These are phyloP conservation scores for Alternaria sp. DNA, from an alignment of 2,329 filamentous ascomycete genomes.

Conservation along the genomic window DNA sequence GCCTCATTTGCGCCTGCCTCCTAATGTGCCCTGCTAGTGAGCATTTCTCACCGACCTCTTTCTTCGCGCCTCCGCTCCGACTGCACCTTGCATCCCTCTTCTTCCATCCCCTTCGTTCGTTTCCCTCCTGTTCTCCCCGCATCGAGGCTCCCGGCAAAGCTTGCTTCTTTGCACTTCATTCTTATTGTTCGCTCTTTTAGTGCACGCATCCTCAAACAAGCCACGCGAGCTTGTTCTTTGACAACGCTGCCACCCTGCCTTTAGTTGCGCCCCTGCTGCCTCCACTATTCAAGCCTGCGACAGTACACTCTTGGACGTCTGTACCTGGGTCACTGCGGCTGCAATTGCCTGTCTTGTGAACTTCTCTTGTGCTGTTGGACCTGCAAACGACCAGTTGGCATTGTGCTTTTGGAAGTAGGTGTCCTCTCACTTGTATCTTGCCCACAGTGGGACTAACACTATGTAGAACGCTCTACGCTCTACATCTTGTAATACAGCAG, in stretches of 20 bases:
- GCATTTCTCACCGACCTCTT: slow-evolving; percentile 43
- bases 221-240: slow-evolving; percentile 38
- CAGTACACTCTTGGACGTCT: slow-evolving; percentile 21
- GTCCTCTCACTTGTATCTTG: not conserved
- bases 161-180: slow-evolving; percentile 50
- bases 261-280: slow-evolving; percentile 38
- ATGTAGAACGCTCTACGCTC: slow-evolving; percentile 36
- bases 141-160: slow-evolving; percentile 42
- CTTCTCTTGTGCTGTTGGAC: slow-evolving; percentile 26
- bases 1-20: slow-evolving; percentile 50
- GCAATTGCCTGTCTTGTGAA: slow-evolving; percentile 23
- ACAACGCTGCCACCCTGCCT: slow-evolving; percentile 30
- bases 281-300: slow-evolving; percentile 31
- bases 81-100: slow-evolving; percentile 42
- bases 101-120: slow-evolving; percentile 49
- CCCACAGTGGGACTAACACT: slow-evolving; percentile 17
- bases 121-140: slow-evolving; percentile 48
- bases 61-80: slow-evolving; percentile 39
- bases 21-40: slow-evolving; percentile 44
- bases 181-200: slow-evolving; percentile 53
- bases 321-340: slow-evolving; percentile 8
- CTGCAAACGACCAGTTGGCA: slow-evolving; percentile 32
- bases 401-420: slow-evolving; percentile 30
- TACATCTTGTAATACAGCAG: slow-evolving; percentile 45
- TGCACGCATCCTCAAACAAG: slow-evolving; percentile 46